phyloP scores from a whole-genome alignment of 495 filamentous ascomycete genomes.

The Neurospora sp. region DNA sequence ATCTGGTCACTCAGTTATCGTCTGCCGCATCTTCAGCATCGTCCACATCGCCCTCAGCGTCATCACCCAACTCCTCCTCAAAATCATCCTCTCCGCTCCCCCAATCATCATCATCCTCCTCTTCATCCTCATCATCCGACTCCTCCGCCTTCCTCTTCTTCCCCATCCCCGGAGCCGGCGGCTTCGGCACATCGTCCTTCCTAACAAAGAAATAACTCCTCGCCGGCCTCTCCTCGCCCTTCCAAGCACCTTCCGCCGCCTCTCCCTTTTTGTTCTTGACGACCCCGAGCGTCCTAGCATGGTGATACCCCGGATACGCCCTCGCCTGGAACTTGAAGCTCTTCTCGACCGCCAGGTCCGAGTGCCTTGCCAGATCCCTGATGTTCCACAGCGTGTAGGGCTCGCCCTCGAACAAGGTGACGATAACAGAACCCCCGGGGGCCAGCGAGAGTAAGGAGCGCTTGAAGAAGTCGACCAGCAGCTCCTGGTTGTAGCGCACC shows the following conservation, averaged over 20 bases:
- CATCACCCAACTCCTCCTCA: conserved; percentile 1
- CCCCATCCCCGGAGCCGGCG: conserved; percentile 13
- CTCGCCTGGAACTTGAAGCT: conserved; percentile 69
- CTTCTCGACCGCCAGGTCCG: conserved; percentile 60
- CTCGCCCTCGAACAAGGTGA: conserved; percentile 85
- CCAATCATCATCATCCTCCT: conserved; percentile 19
- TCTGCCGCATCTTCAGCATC: conserved; percentile 3
- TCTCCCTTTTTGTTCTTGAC: conserved; percentile 50
- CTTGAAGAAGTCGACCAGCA: conserved; percentile 76
- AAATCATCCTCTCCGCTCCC: background rate
- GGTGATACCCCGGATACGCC: conserved; percentile 76
- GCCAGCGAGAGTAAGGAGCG: conserved; percentile 33
- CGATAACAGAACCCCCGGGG: conserved; percentile 58
- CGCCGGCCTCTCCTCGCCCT: conserved; percentile 64
- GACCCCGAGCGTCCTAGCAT: conserved; percentile 78
- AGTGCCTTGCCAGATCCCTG: conserved; percentile 70
- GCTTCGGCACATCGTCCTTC: conserved; percentile 35
- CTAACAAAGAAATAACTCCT: conserved; percentile 73
- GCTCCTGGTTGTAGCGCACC: conserved; percentile 83
- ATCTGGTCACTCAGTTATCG: background rate
- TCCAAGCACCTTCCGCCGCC: conserved; percentile 46
- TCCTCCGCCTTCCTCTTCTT: conserved; percentile 37
- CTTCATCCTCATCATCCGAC: conserved; percentile 30
- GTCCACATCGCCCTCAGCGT: conserved; percentile 1
- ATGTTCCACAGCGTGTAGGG: conserved; percentile 96